Conservation (phyloP, 768 basidiomycete species). For the Boletus edulis region DNA sequence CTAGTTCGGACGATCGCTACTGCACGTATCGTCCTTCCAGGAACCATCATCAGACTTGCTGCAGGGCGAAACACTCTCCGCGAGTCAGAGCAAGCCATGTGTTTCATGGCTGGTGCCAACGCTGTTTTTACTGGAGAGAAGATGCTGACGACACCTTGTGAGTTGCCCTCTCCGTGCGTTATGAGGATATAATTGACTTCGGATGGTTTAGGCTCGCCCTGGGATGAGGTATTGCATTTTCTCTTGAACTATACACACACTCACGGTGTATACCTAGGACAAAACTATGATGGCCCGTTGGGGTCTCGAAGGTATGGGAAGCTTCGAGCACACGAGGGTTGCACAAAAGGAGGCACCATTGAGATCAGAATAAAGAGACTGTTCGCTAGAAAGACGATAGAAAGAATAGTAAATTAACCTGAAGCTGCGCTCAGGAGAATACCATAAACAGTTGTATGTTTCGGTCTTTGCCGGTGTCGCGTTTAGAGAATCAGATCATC, state of each 20-base stretch:
- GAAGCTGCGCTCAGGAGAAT: background rate
- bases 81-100: constrained; percentile 95
- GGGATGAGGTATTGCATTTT: constrained; percentile 72
- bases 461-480: constrained; percentile 26
- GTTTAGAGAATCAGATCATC: background rate
- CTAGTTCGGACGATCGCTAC: constrained; percentile 94
- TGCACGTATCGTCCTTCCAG: constrained; percentile 87
- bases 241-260: background rate
- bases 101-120: constrained; percentile 98
- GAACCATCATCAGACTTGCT: constrained; percentile 91
- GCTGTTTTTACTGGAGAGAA: constrained; percentile 98
- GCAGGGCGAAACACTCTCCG: constrained; percentile 87
- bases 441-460: background rate
- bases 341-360: constrained; percentile 48
- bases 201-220: constrained; percentile 66
- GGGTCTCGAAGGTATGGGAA: constrained; percentile 89
- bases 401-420: background rate
- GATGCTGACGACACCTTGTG: constrained; percentile 97
- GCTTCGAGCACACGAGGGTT: constrained; percentile 75
- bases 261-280: constrained; percentile 48
- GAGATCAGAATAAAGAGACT: constrained; percentile 2
- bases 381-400: background rate
- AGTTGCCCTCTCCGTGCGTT: constrained; percentile 31
- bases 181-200: constrained; percentile 5
- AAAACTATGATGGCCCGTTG: constrained; percentile 91